phyloP scores from a whole-genome alignment of 129 eudicot genomes.

The Helianthus annuus region DNA sequence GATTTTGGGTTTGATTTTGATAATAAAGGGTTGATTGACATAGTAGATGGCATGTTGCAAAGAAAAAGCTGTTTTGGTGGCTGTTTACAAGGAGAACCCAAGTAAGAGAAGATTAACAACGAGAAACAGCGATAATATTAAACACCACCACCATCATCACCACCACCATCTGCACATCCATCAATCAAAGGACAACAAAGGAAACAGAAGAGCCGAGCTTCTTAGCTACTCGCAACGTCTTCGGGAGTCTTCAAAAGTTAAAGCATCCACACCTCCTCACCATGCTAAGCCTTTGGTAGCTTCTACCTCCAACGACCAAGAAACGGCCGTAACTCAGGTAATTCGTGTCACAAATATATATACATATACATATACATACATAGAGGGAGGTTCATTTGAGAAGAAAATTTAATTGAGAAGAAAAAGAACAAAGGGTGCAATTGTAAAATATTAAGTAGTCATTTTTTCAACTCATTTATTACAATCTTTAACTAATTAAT shows the following conservation, averaged over 20 bases:
- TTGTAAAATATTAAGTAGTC: too few relatives aligned
- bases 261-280: constrained; percentile 31
- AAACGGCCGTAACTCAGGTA: constrained; percentile 34
- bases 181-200: constrained; percentile 4
- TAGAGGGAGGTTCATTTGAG: too few relatives aligned
- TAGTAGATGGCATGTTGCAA: constrained; percentile 37
- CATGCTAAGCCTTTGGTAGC: constrained; percentile 23
- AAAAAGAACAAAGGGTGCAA: too few relatives aligned
- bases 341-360: neutral
- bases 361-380: too few relatives aligned
- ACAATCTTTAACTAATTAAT: too few relatives aligned
- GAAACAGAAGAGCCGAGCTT: constrained; percentile 41
- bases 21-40: constrained; percentile 25
- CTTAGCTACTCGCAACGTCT: constrained; percentile 39
- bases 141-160: constrained; percentile 33
- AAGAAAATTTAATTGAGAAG: too few relatives aligned
- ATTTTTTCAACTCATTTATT: too few relatives aligned
- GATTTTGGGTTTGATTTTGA: constrained; percentile 11
- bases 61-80: constrained; percentile 44
- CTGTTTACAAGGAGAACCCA: constrained; percentile 42
- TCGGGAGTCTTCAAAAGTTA: constrained; percentile 16
- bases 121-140: constrained; percentile 6
- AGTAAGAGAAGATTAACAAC: constrained; percentile 12
- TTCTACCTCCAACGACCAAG: constrained; percentile 15
- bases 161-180: constrained; percentile 32